Evolutionary conservation across 768 basidiomycete species (phyloP).

Genomic region (Agaricus sinodeliciosus): DNA sequence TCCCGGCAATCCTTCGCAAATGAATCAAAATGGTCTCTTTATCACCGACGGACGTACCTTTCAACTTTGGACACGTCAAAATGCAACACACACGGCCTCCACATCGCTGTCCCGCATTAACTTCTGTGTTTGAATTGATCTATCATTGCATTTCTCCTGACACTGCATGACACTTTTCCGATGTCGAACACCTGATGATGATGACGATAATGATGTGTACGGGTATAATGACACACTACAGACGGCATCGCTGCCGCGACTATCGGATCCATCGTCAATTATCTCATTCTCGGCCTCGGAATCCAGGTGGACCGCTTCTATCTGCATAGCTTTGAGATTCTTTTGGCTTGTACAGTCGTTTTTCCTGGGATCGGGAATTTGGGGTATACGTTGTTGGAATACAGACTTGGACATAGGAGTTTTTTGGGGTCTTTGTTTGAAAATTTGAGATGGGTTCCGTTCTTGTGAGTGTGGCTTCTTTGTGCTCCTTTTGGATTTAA

Average conservation of each 20-base stretch:
- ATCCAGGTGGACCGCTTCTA: conserved; percentile 69
- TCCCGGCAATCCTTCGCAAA: too few species aligned
- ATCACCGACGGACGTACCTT: too few species aligned
- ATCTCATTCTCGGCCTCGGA: conserved; percentile 65
- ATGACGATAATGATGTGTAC: too few species aligned
- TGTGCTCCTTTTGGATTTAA: too few species aligned
- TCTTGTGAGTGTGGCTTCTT: conserved; percentile 49
- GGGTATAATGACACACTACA: conserved; percentile 9
- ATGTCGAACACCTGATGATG: too few species aligned
- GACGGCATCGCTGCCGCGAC: conserved; percentile 66
- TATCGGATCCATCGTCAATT: conserved; percentile 64
- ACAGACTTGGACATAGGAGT: conserved; percentile 60
- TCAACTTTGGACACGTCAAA: too few species aligned
- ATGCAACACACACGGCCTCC: too few species aligned
- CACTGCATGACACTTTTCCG: too few species aligned
- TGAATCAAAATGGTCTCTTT: too few species aligned
- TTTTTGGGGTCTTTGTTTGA: conserved; percentile 43
- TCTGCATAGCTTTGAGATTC: conserved; percentile 75
- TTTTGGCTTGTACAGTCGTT: conserved; percentile 71
- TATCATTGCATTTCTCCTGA: too few species aligned
- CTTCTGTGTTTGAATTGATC: too few species aligned
- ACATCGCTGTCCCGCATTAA: too few species aligned
- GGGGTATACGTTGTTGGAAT: conserved; percentile 68
- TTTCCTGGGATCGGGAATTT: conserved; percentile 73
- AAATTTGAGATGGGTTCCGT: conserved; percentile 61